Evolutionary conservation across 2,329 filamentous ascomycete species (phyloP).

Genomic region (Aspergillus sp.): DNA sequence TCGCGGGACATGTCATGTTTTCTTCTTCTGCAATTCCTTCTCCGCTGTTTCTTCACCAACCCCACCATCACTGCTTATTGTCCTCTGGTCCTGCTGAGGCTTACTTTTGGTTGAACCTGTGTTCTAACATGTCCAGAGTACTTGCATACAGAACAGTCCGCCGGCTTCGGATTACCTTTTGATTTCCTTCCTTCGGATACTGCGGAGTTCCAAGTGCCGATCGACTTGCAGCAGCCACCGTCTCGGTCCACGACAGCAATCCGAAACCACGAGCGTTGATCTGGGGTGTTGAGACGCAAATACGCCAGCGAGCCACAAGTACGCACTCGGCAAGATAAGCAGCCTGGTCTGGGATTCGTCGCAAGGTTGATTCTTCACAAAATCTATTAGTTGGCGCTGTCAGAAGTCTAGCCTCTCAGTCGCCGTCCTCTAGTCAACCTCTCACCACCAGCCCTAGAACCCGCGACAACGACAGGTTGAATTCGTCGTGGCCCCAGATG

Average conservation of each 20-base stretch:
- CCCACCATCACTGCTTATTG: constrained; percentile 14
- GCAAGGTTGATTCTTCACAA: constrained; percentile 23
- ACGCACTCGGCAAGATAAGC: constrained; percentile 17
- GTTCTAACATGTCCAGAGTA: constrained; percentile 14
- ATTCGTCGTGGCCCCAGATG: constrained; percentile 21
- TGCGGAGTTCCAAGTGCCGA: constrained; percentile 9
- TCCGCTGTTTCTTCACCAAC: constrained; percentile 16
- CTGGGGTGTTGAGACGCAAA: background rate
- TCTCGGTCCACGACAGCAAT: background rate
- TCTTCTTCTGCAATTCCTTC: constrained; percentile 15
- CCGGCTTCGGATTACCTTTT: background rate
- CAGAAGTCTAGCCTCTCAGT: constrained; percentile 23
- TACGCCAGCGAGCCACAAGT: constrained; percentile 19
- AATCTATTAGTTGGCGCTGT: constrained; percentile 21
- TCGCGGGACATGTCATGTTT: constrained; percentile 18
- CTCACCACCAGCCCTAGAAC: constrained; percentile 26
- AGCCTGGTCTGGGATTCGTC: constrained; percentile 11
- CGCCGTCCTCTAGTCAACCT: constrained; percentile 26
- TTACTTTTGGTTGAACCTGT: background rate
- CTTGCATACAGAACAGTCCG: background rate
- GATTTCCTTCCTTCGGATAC: background rate
- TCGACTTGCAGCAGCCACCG: constrained; percentile 4
- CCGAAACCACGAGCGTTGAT: constrained; percentile 12
- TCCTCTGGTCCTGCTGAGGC: background rate
- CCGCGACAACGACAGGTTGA: background rate